phyloP scores from a whole-genome alignment of 257 asterid species.

The Solanum gandarillasii region DNA sequence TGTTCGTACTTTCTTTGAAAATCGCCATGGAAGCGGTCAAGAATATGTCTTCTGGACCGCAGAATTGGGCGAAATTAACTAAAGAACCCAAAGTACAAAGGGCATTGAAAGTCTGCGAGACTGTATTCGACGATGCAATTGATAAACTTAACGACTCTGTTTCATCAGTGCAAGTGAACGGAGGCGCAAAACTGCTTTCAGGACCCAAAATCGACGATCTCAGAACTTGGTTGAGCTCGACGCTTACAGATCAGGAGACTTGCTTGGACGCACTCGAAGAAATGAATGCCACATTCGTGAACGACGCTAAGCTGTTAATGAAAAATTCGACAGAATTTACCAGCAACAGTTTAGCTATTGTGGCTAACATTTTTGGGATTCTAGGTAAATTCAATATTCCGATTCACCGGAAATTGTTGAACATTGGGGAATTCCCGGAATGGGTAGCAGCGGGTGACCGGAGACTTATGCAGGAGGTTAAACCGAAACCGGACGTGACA shows the following conservation, averaged over 20 bases:
- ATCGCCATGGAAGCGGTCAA: conserved; percentile 24
- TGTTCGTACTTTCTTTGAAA: conserved; percentile 39
- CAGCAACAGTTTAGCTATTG: conserved; percentile 77
- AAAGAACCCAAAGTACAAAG: conserved; percentile 17
- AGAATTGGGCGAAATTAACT: conserved; percentile 16
- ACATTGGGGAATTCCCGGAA: conserved; percentile 18
- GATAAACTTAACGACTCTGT: conserved; percentile 47
- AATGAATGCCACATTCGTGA: conserved; percentile 29
- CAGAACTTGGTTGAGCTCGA: conserved; percentile 63
- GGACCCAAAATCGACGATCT: conserved; percentile 22
- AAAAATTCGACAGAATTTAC: conserved; percentile 47
- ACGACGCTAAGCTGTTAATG: conserved; percentile 24
- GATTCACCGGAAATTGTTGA: conserved; percentile 36
- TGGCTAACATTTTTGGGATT: conserved; percentile 28
- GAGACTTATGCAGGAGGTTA: conserved; percentile 33
- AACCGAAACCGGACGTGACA: conserved; percentile 37
- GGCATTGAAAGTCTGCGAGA: conserved; percentile 43
- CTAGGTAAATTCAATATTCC: conserved; percentile 35
- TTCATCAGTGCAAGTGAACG: background rate
- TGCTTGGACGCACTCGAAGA: conserved; percentile 63
- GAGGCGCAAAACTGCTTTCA: conserved; percentile 7
- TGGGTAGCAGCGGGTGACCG: conserved; percentile 52
- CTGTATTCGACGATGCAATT: conserved; percentile 49
- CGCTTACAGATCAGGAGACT: conserved; percentile 59
- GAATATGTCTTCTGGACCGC: conserved; percentile 19